Base-by-base conservation (phyloP, 1,284 basidiomycete species). In the Ustilago shanxiensis region DNA sequence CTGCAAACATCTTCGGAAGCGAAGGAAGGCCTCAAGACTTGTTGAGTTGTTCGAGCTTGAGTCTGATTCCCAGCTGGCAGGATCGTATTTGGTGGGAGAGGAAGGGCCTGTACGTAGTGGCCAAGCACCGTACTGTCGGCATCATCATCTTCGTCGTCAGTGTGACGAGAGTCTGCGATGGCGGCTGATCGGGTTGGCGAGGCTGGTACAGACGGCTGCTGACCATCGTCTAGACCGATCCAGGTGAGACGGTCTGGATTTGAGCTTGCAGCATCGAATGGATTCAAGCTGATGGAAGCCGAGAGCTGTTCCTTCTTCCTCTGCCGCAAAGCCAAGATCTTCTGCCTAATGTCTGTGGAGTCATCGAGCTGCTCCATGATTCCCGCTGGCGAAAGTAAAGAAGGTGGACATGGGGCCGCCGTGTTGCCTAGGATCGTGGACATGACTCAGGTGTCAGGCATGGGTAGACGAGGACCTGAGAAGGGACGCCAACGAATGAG, bases 121-220 rank as follows among this genome's bases (percentile, higher is more conserved):
- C 69, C 74, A 3, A 65, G 65, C 14, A 69, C 31, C 3, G 69
- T 77, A 41, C 69, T 77, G 22, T 68, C 69, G n/a, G 57, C 61
- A 29, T 72, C 74, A 14, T 70, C 60, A 2, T 74, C n/a, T n/a
- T n/a, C 66, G 4, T 60, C 62, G 37, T 69, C 59, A 44, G 51
- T 66, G 37, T 44, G 10, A 14, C n/a, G 53, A 37, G 51, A 47
- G 1, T 29, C 28, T 20, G 24, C 11, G 4, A 26, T 31, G 20
- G 28, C 28, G 2, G n/a, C 28, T 26, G 56, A 47, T 24, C 22
- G 26, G 8, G 50, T 18, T 52, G 29, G 26, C 13, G 67, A 52
- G 29, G 53, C n/a, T 13, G 35, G 3, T 13, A 44, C 16, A 16
- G 29, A 18, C 11, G 24, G 29, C 29, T 54, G 35, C 18, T 37